Base-by-base conservation (phyloP, 23 red algal species). In the Gracilariopsis chorda region DNA sequence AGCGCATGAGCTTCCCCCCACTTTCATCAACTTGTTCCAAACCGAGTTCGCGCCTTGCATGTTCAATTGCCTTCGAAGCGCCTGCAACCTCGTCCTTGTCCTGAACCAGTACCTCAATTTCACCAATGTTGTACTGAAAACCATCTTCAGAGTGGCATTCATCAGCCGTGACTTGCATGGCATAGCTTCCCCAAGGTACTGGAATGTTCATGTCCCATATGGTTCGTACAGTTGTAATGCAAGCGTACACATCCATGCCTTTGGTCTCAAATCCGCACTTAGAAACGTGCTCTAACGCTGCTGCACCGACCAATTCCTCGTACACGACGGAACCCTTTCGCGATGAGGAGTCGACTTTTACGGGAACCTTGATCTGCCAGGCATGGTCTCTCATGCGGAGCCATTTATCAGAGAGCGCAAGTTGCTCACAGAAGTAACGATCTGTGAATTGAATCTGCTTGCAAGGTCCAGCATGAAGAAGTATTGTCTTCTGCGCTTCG, bases 1-100 rank as follows among this genome's bases (percentile, higher is more conserved):
- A 88, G 23, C 27, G 42, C 33, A 88, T 88, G 21, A 88, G 65
- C 83, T 88, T 88, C 5, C 83, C 83, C 19, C 65, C 83, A 17
- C 55, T 57, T 43, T 27, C 42, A 27, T 13, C 44, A 53, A 68
- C 19, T n/a, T 55, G 30, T 19, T 77, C 49, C n/a, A 88, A 30
- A 24, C 53, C 20, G 16, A 88, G 46, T 41, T 61, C 44, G 5
- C 46, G 43, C 30, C 27, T 46, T 13, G 48, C 32, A 29, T 30
- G 65, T 40, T 88, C 83, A 4, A 88, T 20, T 36, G 55, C 62
- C 39, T 61, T 36, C 10, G 28, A n/a, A 7, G 83, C 83, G 48
- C 49, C 62, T 25, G 44, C 34, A 21, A 88, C 67, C 17, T 88
- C 30, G 1, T 61, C 48, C 28, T 49, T 28, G 7, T 77, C 36